Percentiles rank a stretch among this genome's conserved stretches.
These are phyloP conservation scores for Talaromyces amestolkiae DNA, from an alignment of 2,329 filamentous ascomycete genomes.

Conservation along the genomic window DNA sequence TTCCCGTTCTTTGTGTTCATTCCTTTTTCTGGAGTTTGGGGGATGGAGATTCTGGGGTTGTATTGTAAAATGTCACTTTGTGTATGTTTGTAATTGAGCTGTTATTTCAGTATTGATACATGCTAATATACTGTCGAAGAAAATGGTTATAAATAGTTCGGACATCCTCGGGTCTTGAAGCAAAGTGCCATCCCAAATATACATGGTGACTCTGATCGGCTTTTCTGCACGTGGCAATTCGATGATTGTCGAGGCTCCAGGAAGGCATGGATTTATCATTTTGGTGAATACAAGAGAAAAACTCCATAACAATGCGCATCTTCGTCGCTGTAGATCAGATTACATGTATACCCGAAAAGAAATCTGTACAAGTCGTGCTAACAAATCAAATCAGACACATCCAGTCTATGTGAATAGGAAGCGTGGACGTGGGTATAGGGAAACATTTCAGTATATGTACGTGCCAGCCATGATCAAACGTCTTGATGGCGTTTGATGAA, in stretches of 20 bases:
- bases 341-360: background rate
- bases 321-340: background rate
- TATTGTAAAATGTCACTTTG: background rate
- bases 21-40: background rate
- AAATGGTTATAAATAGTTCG: background rate
- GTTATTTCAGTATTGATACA: background rate
- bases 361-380: background rate
- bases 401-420: background rate
- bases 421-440: background rate
- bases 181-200: background rate
- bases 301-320: background rate
- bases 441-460: background rate
- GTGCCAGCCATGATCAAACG: no score
- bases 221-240: background rate
- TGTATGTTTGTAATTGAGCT: background rate
- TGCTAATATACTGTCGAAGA: background rate
- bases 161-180: background rate
- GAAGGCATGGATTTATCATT: background rate
- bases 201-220: background rate
- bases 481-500: background rate
- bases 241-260: background rate
- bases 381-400: background rate
- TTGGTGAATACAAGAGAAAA: background rate
- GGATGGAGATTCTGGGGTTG: background rate
- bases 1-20: background rate